These are phyloP conservation scores for Helenozyma rhizophorensis DNA, from an alignment of 805 yeast genomes.

Conservation along the genomic window DNA sequence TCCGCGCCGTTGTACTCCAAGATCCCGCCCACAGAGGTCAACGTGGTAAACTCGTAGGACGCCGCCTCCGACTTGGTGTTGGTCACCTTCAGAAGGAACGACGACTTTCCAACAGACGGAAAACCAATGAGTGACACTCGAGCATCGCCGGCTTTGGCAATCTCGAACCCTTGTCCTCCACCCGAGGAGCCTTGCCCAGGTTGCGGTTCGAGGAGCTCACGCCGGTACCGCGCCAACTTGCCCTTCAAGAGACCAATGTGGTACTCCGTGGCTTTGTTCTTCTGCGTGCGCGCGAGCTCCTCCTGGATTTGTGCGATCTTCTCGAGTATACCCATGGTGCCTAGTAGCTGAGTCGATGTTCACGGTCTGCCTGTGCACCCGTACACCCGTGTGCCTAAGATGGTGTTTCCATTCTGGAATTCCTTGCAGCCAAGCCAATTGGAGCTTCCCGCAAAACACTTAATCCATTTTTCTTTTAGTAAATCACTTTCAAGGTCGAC, in stretches of 20 bases:
- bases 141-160: constrained; percentile 93
- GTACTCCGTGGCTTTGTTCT: constrained; percentile 96
- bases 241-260: constrained; percentile 94
- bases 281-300: constrained; percentile 92
- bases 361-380: constrained; percentile 3
- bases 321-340: constrained; percentile 37
- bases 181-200: constrained; percentile 70
- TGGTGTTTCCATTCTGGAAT: no score
- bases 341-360: no score
- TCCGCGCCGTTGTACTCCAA: constrained; percentile 94
- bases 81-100: constrained; percentile 82
- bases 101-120: constrained; percentile 97
- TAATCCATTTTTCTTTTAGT: no score
- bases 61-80: constrained; percentile 95
- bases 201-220: constrained; percentile 87
- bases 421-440: no score
- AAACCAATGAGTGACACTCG: constrained; percentile 93
- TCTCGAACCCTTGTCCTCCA: constrained; percentile 88
- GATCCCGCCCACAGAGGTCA: constrained; percentile 96
- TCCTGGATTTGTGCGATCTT: constrained; percentile 86
- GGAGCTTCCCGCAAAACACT: no score
- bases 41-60: constrained; percentile 89
- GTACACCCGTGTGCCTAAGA: no score
- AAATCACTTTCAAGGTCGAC: no score
- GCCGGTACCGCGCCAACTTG: constrained; percentile 85